Percentiles rank a stretch among this genome's conserved stretches.
phyloP scores from a whole-genome alignment of 2,329 filamentous ascomycete genomes.

The Hortaea sp. region DNA sequence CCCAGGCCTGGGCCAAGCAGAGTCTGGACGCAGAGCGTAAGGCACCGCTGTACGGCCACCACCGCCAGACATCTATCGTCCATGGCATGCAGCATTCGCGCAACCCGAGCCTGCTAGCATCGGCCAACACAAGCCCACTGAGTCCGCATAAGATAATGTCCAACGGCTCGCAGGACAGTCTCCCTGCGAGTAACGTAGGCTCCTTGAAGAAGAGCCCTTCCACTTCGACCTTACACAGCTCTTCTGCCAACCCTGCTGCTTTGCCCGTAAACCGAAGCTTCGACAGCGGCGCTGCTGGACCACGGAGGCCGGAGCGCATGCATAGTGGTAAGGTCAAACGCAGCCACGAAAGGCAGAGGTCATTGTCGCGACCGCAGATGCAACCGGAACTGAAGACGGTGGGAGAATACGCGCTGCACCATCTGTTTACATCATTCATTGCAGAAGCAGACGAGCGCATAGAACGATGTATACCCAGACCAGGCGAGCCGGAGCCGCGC shows the following conservation, averaged over 20 bases:
- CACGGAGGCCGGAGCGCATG: conserved; percentile 33
- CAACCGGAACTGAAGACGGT: conserved; percentile 77
- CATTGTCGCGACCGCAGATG: conserved; percentile 42
- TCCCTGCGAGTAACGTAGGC: conserved; percentile 4
- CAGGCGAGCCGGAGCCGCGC: conserved; percentile 69
- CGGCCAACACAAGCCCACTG: conserved; percentile 66
- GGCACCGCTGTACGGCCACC: conserved; percentile 63
- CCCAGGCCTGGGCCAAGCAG: conserved; percentile 29
- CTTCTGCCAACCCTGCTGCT: conserved; percentile 9
- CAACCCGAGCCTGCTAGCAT: conserved; percentile 74
- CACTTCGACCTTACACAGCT: conserved; percentile 19
- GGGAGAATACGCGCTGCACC: conserved; percentile 94
- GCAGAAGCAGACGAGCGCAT: conserved; percentile 95
- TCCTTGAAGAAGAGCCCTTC: conserved; percentile 24
- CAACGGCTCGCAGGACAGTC: conserved; percentile 16
- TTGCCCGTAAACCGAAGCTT: conserved; percentile 17
- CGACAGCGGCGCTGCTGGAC: conserved; percentile 11
- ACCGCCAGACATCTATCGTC: conserved; percentile 93
- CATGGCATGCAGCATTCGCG: conserved; percentile 88
- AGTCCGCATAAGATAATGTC: conserved; percentile 74
- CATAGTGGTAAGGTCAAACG: conserved; percentile 54
- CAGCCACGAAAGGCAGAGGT: conserved; percentile 65
- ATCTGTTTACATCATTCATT: conserved; percentile 94
- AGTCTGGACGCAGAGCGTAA: conserved; percentile 37
- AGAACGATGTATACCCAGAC: conserved; percentile 70